Base-by-base conservation (phyloP, 2,329 filamentous ascomycete genomes). In the Trichoderma atrobrunneum region DNA sequence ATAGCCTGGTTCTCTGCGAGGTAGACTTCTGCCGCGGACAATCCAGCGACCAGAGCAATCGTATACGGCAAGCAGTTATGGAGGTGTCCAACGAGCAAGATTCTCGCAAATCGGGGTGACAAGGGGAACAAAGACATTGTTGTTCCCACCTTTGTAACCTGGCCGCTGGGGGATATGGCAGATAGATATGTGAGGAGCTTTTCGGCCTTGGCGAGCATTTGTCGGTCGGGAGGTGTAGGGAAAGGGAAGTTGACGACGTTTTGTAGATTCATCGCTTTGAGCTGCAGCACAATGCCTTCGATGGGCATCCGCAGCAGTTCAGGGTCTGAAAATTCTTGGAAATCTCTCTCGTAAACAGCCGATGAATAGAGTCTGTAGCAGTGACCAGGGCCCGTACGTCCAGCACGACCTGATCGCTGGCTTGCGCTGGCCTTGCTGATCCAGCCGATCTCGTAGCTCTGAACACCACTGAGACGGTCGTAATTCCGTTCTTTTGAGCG, bases 341-440 rank as follows among this genome's bases (percentile, higher is more conserved):
- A 97, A 76, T 97, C 94, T 72, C 93, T 88, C 82, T 96, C 96
- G 77, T 93, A 99, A 0, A 99, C 92, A 0, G 96, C 96, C 14
- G 94, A 97, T 0, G 95, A 98, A 82, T 97, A 99, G 5, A 99
- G 83, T 71, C 94, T 87, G 83, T 98, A 99, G 82, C 95, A 98
- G 82, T 99, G 97, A 8, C 96, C 96, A 1, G 96, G 95, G 0
- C 94, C 95, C 5, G 95, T 99, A 86, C 96, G 91, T 74, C 97
- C 96, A 72, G 96, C 96, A 87, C 96, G 93, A 83, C 96, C 96
- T 72, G 94, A 90, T 80, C 96, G 89, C 82, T 99, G 96, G 75
- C 91, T 93, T 8, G 96, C 95, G 80, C 94, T 97, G 32, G 96
- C 96, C 83, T 99, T 98, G 84, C 95, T 98, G 79, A 98, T 97